phyloP scores from a whole-genome alignment of 176 grass and related monocot genomes.

The Eleusine indica region DNA sequence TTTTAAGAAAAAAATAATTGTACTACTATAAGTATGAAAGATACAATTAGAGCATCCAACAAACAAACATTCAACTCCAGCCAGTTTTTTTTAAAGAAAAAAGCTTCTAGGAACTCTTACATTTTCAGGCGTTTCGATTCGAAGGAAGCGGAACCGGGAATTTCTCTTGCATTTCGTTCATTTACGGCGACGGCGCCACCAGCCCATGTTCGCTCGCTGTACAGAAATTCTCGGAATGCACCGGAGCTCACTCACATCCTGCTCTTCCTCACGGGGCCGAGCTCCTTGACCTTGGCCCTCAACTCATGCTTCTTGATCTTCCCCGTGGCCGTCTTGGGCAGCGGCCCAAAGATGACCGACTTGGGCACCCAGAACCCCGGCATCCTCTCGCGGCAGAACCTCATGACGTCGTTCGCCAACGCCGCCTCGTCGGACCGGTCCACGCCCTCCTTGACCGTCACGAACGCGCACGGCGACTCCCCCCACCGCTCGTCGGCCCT shows the following conservation, averaged over 20 bases:
- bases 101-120: too few species aligned
- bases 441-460: constrained; percentile 61
- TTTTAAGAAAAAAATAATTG: too few species aligned
- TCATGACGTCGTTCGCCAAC: constrained; percentile 65
- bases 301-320: constrained; percentile 93
- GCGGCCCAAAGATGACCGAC: constrained; percentile 74
- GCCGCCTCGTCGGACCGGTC: constrained; percentile 51
- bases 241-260: constrained; percentile 50
- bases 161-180: not conserved
- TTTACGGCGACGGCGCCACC: not conserved
- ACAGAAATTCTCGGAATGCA: not conserved
- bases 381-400: constrained; percentile 79
- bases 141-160: not conserved
- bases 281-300: constrained; percentile 71
- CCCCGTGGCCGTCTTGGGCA: constrained; percentile 88
- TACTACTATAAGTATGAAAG: too few species aligned
- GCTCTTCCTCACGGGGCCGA: constrained; percentile 85
- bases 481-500: constrained; percentile 85
- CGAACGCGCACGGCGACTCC: constrained; percentile 88
- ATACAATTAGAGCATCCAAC: too few species aligned
- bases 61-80: too few species aligned
- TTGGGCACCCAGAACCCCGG: constrained; percentile 86
- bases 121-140: too few species aligned
- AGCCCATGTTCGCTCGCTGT: not conserved
- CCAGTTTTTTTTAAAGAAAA: too few species aligned